Percentiles rank a stretch among this genome's conserved stretches.
phyloP scores from a whole-genome alignment of 2,329 filamentous ascomycete species.

The Trichoderma asperellum region DNA sequence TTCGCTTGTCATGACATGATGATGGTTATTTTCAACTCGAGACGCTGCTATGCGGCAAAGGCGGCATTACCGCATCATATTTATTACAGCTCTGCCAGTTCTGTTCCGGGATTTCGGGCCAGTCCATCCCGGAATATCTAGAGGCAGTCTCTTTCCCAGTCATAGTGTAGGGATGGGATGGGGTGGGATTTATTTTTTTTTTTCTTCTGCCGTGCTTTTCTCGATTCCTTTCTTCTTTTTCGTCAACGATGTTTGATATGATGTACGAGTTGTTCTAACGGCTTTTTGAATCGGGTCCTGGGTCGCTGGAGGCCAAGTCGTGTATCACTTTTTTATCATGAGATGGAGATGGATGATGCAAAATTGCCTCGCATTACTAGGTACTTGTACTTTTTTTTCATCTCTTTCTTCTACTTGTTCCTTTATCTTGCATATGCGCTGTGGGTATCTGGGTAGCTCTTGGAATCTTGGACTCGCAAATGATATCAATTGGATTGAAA shows the following conservation, averaged over 20 bases:
- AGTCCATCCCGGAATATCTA: slow-evolving; percentile 18
- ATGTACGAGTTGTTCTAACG: slow-evolving; percentile 15
- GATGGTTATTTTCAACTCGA: slow-evolving; percentile 1
- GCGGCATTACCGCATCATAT: slow-evolving; percentile 2
- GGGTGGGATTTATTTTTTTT: not conserved
- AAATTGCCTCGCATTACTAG: slow-evolving; percentile 17
- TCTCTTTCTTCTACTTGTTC: not conserved
- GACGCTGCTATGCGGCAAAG: slow-evolving; percentile 4
- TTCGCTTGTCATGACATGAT: not conserved
- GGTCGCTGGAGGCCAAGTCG: not conserved
- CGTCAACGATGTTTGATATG: not conserved
- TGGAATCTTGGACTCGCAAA: slow-evolving; percentile 22
- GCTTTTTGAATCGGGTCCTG: not conserved
- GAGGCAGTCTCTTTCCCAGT: slow-evolving; percentile 1
- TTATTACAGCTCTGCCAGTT: slow-evolving; percentile 5
- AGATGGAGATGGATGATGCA: slow-evolving; percentile 14
- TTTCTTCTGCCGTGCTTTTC: not conserved
- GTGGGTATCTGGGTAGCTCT: slow-evolving; percentile 24
- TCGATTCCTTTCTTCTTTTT: not conserved
- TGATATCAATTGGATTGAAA: slow-evolving; percentile 16
- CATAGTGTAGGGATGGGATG: slow-evolving; percentile 7
- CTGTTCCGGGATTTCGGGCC: slow-evolving; percentile 8
- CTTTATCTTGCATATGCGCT: slow-evolving; percentile 25
- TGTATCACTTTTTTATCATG: slow-evolving; percentile 12
- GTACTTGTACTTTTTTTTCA: not conserved